phyloP scores from a whole-genome alignment of 2,329 filamentous ascomycete genomes.

The Sclerotinia borealis region DNA sequence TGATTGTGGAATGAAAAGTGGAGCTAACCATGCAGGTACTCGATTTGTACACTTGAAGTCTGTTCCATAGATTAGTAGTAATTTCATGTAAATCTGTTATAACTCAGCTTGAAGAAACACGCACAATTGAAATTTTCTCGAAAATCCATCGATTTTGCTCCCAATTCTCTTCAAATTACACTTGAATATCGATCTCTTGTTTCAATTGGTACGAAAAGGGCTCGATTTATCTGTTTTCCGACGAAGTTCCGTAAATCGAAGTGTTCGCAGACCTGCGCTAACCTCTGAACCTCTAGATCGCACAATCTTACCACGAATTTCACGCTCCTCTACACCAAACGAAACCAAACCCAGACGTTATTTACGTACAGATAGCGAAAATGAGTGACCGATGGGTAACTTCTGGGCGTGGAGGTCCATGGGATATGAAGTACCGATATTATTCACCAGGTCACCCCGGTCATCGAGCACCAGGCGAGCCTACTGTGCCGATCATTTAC shows the following conservation, averaged over 20 bases:
- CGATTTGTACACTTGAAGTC: not conserved
- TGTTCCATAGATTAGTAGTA: not conserved
- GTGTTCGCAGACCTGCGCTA: not conserved
- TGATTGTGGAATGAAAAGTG: not conserved
- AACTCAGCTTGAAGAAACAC: not conserved
- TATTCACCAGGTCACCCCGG: not conserved
- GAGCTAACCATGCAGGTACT: not conserved
- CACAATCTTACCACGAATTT: not conserved
- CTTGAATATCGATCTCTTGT: too few relatives aligned
- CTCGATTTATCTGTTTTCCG: not conserved
- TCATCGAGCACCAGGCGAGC: not conserved
- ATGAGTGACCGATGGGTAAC: not conserved
- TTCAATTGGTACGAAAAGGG: not conserved
- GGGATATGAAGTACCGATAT: not conserved
- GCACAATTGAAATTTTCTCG: not conserved
- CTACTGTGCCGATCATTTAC: not conserved
- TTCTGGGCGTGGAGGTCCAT: not conserved
- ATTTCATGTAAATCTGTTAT: not conserved
- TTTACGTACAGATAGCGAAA: not conserved
- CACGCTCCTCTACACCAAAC: too few relatives aligned
- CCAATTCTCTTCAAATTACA: too few relatives aligned
- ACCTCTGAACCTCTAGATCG: not conserved
- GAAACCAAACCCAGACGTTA: too few relatives aligned
- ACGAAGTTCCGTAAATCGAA: not conserved
- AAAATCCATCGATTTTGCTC: not conserved